These are phyloP conservation scores for Botrytis cinerea DNA, from an alignment of 2,329 filamentous ascomycete species.

Conservation along the genomic window DNA sequence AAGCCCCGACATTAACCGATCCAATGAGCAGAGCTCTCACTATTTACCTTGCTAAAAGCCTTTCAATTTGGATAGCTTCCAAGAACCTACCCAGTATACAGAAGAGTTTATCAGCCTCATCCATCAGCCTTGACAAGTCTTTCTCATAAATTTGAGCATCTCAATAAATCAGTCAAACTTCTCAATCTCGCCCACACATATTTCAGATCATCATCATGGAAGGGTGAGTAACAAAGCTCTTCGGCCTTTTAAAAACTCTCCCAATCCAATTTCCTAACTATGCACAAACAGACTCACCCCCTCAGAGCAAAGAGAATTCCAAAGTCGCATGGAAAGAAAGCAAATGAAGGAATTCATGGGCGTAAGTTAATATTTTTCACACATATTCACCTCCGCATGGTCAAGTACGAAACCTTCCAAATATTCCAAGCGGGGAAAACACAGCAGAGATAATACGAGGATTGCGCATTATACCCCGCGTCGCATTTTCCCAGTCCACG, in stretches of 20 bases:
- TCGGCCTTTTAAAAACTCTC: not conserved
- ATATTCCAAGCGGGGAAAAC: not conserved
- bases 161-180: no score
- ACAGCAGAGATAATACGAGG: not conserved
- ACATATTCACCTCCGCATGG: not conserved
- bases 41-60: constrained; percentile 19
- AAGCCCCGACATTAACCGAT: not conserved
- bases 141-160: not conserved
- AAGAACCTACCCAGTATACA: not conserved
- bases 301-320: constrained; percentile 87
- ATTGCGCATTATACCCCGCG: not conserved
- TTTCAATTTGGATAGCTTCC: constrained; percentile 19
- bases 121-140: constrained; percentile 23
- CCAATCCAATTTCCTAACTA: constrained; percentile 22
- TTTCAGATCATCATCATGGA: constrained; percentile 34
- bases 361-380: constrained; percentile 56
- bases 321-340: constrained; percentile 92
- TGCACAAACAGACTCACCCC: constrained; percentile 38
- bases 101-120: constrained; percentile 24
- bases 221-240: constrained; percentile 33
- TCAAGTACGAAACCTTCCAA: not conserved
- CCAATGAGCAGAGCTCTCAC: constrained; percentile 3
- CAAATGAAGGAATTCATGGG: constrained; percentile 99
- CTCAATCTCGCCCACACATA: not conserved
- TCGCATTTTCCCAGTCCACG: not conserved